A percentile compares a stretch with the other conserved stretches of the same genome.
phyloP scores from a whole-genome alignment of 1,284 basidiomycete genomes.

The Puccinia triticina region DNA sequence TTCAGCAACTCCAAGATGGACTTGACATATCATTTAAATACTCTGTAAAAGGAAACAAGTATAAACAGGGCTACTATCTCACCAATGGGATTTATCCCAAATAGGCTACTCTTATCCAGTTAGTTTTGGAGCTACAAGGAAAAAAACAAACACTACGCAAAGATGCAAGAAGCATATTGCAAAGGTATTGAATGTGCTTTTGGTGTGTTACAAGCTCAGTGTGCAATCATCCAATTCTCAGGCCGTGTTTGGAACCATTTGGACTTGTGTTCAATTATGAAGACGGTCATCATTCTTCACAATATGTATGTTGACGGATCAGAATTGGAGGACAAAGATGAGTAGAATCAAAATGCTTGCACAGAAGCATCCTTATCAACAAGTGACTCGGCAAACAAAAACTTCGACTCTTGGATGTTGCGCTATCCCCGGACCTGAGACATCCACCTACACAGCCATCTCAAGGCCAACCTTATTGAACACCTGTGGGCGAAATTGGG shows the following conservation, averaged over 20 bases:
- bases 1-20: background rate
- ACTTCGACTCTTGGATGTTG: background rate
- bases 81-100: constrained; percentile 20
- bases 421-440: constrained; percentile 15
- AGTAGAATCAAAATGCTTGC: background rate
- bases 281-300: constrained; percentile 5
- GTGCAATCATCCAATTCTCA: background rate
- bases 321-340: background rate
- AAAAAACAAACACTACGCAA: background rate
- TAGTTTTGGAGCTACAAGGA: constrained; percentile 14
- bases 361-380: background rate
- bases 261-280: background rate
- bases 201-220: constrained; percentile 30
- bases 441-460: background rate
- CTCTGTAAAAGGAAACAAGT: background rate
- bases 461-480: constrained; percentile 15
- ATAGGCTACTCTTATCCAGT: background rate
- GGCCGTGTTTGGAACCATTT: background rate
- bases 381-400: background rate
- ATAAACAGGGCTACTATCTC: constrained; percentile 30
- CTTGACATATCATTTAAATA: background rate
- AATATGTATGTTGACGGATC: background rate
- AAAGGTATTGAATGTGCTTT: constrained; percentile 26
- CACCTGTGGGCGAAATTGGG: constrained; percentile 13
- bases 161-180: constrained; percentile 1